phyloP scores from a whole-genome alignment of 805 yeast species.

The Alloascoidea africana region DNA sequence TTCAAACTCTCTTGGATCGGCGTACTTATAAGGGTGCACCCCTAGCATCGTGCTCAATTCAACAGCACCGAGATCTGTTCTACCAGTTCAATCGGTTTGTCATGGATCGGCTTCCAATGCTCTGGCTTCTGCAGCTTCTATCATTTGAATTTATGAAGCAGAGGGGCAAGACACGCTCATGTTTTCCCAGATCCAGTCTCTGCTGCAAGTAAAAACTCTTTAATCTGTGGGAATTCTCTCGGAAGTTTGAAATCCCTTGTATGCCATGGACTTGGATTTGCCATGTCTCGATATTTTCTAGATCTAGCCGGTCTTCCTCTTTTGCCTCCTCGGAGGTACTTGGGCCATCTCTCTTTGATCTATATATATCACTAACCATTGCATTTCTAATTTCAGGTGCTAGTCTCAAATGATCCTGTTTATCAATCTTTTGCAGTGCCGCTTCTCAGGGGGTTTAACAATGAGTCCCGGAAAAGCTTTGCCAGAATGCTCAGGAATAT shows the following conservation, averaged over 20 bases:
- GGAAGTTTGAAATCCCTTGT: too few species aligned
- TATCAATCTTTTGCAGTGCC: too few species aligned
- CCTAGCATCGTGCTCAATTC: slow-evolving; percentile 21
- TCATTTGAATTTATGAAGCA: slow-evolving; percentile 52
- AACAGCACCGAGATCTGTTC: slow-evolving; percentile 51
- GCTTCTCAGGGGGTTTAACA: too few species aligned
- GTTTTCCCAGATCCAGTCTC: slow-evolving; percentile 98
- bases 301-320: too few species aligned
- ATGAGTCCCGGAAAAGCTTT: too few species aligned
- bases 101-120: slow-evolving; percentile 17
- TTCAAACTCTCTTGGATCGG: slow-evolving; percentile 33
- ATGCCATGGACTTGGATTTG: too few species aligned
- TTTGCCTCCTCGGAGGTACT: too few species aligned
- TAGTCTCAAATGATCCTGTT: too few species aligned
- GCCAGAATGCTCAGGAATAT: slow-evolving; percentile 96
- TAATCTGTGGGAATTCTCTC: slow-evolving; percentile 20
- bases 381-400: background rate
- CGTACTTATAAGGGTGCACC: slow-evolving; percentile 34
- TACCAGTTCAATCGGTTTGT: slow-evolving; percentile 50
- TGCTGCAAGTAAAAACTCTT: slow-evolving; percentile 76
- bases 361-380: background rate
- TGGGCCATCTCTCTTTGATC: too few species aligned
- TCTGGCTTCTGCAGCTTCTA: slow-evolving; percentile 27
- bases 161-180: slow-evolving; percentile 73
- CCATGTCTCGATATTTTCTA: too few species aligned